Evolutionary conservation across 1,284 basidiomycete species (phyloP).

Genomic region (Papiliotrema laurentii): DNA sequence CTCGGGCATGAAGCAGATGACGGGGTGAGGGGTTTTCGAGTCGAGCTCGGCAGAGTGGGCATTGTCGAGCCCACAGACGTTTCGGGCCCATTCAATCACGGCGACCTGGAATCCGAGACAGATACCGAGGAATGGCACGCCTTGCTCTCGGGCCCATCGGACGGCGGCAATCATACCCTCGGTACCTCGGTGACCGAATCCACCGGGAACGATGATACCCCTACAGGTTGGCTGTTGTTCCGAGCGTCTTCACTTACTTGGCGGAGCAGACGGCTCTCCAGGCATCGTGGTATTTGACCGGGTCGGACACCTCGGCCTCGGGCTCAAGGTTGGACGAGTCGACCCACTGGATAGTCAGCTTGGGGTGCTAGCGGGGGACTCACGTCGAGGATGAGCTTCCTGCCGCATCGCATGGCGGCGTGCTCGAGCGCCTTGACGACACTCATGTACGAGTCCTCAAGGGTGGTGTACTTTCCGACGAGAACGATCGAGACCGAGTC

Average conservation of each 20-base stretch:
- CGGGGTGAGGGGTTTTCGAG: constrained; percentile 57
- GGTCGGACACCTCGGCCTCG: constrained; percentile 68
- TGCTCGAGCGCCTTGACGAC: constrained; percentile 97
- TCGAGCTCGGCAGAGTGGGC: constrained; percentile 87
- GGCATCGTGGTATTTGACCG: constrained; percentile 91
- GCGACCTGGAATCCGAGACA: constrained; percentile 98
- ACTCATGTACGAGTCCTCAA: constrained; percentile 98
- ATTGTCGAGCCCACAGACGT: constrained; percentile 68
- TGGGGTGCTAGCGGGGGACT: constrained; percentile 37
- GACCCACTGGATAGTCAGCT: constrained; percentile 67
- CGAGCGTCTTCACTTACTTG: constrained; percentile 55
- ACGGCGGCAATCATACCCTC: constrained; percentile 98
- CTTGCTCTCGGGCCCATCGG: constrained; percentile 93
- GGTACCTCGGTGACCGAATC: constrained; percentile 88
- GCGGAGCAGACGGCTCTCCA: constrained; percentile 91
- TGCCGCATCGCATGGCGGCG: constrained; percentile 83
- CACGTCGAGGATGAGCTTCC: constrained; percentile 75
- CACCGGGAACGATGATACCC: constrained; percentile 92
- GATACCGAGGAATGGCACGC: constrained; percentile 91
- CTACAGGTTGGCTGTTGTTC: constrained; percentile 48
- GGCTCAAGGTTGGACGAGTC: constrained; percentile 92
- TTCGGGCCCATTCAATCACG: constrained; percentile 90
- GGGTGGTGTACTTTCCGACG: constrained; percentile 95
- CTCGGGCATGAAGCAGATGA: constrained; percentile 98
- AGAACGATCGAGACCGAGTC: constrained; percentile 87